phyloP scores from a whole-genome alignment of 441 rosid genomes.

The Populus hybrid region DNA sequence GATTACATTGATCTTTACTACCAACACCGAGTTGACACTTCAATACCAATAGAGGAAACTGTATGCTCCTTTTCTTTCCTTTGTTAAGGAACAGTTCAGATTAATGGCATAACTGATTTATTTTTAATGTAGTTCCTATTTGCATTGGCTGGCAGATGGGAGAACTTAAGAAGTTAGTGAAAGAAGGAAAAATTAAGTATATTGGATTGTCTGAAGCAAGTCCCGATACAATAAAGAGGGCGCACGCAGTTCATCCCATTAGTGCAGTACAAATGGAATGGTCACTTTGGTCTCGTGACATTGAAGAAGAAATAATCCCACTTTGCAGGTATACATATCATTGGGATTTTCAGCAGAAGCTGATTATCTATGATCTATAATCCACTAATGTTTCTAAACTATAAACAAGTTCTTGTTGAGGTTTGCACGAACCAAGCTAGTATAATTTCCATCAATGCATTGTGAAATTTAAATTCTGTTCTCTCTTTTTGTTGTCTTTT shows the following conservation, averaged over 20 bases:
- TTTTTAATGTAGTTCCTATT: not conserved
- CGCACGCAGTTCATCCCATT: slow-evolving; percentile 44
- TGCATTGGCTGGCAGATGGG: slow-evolving; percentile 24
- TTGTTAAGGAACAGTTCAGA: not conserved
- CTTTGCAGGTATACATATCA: slow-evolving; percentile 29
- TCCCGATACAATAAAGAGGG: slow-evolving; percentile 36
- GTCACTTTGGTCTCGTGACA: slow-evolving; percentile 43
- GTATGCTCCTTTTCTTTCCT: not conserved
- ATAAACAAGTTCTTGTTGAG: not conserved
- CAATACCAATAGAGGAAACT: slow-evolving; percentile 10
- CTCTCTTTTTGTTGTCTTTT: not conserved
- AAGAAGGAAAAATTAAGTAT: slow-evolving; percentile 43
- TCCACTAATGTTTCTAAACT: not conserved
- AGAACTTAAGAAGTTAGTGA: slow-evolving; percentile 41
- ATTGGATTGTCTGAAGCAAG: slow-evolving; percentile 43
- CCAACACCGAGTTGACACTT: slow-evolving; percentile 31
- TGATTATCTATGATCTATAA: no score
- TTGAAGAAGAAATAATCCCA: slow-evolving; percentile 41
- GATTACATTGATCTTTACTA: slow-evolving; percentile 39
- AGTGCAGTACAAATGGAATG: slow-evolving; percentile 44
- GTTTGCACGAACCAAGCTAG: not conserved
- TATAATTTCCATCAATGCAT: not conserved
- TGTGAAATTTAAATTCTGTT: not conserved
- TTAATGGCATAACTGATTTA: not conserved
- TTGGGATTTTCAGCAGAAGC: no score